Evolutionary conservation across 352 stramenopile genomes (phyloP).

Genomic region (Phytopythium vexans): DNA sequence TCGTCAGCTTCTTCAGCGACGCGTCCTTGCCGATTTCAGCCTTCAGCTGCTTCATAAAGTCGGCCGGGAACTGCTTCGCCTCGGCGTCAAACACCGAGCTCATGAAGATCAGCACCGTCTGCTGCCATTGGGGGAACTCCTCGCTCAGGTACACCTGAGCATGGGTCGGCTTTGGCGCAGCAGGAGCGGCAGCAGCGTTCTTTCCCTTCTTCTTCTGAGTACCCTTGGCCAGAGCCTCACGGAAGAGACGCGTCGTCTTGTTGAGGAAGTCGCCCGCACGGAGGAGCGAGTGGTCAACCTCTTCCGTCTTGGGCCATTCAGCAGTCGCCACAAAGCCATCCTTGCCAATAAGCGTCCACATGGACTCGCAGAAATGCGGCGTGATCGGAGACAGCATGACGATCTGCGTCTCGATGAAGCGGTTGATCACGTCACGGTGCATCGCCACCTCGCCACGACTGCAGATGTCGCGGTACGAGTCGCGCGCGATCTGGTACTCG

Average conservation of each 20-base stretch:
- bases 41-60: constrained; percentile 90
- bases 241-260: constrained; percentile 91
- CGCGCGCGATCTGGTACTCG: constrained; percentile 97
- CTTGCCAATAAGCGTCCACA: constrained; percentile 93
- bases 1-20: constrained; percentile 87
- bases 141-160: constrained; percentile 85
- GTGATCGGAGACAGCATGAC: constrained; percentile 96
- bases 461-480: constrained; percentile 98
- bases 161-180: constrained; percentile 81
- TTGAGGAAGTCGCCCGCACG: constrained; percentile 92
- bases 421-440: constrained; percentile 90
- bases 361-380: constrained; percentile 93
- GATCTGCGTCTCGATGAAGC: constrained; percentile 93
- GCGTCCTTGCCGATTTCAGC: constrained; percentile 62
- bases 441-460: constrained; percentile 77
- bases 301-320: constrained; percentile 78
- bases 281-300: constrained; percentile 92
- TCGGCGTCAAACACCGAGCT: constrained; percentile 51
- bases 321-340: constrained; percentile 88
- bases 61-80: constrained; percentile 65
- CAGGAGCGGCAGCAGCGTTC: constrained; percentile 66
- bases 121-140: constrained; percentile 83
- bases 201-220: constrained; percentile 89
- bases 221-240: constrained; percentile 78
- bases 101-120: constrained; percentile 86